Evolutionary conservation across 164 flowering plant species (phyloP).

Genomic region (Warburgia ugandensis): DNA sequence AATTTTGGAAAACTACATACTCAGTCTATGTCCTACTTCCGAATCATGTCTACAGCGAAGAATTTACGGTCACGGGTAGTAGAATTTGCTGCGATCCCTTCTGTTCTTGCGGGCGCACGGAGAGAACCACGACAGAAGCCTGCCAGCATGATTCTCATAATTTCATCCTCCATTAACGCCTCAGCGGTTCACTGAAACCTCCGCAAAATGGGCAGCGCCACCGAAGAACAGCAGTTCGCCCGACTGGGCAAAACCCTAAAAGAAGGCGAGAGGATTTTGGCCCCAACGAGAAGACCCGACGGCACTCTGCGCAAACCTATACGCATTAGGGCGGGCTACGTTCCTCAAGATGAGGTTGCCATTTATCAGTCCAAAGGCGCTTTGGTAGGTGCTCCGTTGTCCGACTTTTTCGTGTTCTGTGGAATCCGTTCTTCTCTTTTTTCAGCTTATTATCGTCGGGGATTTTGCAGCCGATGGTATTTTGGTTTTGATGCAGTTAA

Average conservation of each 20-base stretch:
- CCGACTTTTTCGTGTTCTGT: background rate
- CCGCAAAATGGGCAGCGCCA: slow-evolving; percentile 9
- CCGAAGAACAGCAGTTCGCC: slow-evolving; percentile 12
- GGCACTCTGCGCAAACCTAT: slow-evolving; percentile 28
- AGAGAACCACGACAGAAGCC: too few relatives aligned
- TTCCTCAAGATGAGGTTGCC: slow-evolving; percentile 31
- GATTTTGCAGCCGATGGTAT: background rate
- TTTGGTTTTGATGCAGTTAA: slow-evolving; percentile 19
- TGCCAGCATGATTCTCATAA: too few relatives aligned
- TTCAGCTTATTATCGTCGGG: background rate
- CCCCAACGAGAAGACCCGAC: slow-evolving; percentile 27
- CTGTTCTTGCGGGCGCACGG: too few relatives aligned
- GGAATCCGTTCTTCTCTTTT: too few relatives aligned
- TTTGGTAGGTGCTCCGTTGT: slow-evolving; percentile 17
- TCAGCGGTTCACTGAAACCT: too few relatives aligned
- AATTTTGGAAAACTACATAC: too few relatives aligned
- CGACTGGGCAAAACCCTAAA: slow-evolving; percentile 19
- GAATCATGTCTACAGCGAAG: too few relatives aligned
- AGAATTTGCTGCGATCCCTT: too few relatives aligned
- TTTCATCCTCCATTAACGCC: too few relatives aligned
- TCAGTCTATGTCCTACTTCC: too few relatives aligned
- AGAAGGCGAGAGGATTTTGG: slow-evolving; percentile 29
- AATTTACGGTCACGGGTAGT: too few relatives aligned
- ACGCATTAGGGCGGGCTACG: slow-evolving; percentile 30
- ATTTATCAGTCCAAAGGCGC: slow-evolving; percentile 31